These are phyloP conservation scores for Desmodesmus armatus DNA, from an alignment of 139 green algal genomes.

Conservation along the genomic window DNA sequence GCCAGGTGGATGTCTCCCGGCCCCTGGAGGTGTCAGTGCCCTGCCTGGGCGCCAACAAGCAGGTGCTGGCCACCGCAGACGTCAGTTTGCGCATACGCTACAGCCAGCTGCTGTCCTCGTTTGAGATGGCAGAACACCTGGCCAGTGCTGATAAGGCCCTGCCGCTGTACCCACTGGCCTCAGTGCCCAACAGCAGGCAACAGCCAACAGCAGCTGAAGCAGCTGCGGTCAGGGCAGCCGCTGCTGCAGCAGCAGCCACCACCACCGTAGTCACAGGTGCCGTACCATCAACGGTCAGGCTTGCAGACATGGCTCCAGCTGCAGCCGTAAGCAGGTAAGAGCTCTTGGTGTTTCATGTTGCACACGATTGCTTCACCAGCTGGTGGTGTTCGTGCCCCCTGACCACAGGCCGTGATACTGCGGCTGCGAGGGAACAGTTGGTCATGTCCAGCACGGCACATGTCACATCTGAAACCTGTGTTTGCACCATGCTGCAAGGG, in stretches of 20 bases:
- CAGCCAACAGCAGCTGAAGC: neutral
- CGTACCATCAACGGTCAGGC: no score
- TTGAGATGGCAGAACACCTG: slow-evolving; percentile 62
- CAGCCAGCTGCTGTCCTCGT: slow-evolving; percentile 47
- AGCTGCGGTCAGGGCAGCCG: neutral
- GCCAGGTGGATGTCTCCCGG: slow-evolving; percentile 17
- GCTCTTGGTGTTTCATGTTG: no score
- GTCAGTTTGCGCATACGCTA: slow-evolving; percentile 48
- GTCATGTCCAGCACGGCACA: no score
- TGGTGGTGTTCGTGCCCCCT: no score
- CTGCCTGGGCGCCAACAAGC: slow-evolving; percentile 16
- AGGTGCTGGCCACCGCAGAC: slow-evolving; percentile 44
- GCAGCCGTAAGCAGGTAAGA: no score
- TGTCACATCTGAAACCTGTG: no score
- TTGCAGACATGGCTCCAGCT: no score
- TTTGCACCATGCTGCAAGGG: no score
- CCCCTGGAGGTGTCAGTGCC: slow-evolving; percentile 31
- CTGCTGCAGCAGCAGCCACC: neutral
- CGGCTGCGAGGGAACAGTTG: no score
- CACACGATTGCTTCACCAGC: no score
- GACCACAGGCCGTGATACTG: no score
- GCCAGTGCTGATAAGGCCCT: slow-evolving; percentile 50
- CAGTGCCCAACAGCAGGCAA: neutral
- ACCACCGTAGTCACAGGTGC: neutral
- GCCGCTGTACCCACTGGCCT: slow-evolving; percentile 52